A percentile compares a stretch with the other conserved stretches of the same genome.
These are phyloP conservation scores for Scenedesmus sp. DNA, from an alignment of 163 green algal genomes.

Conservation along the genomic window DNA sequence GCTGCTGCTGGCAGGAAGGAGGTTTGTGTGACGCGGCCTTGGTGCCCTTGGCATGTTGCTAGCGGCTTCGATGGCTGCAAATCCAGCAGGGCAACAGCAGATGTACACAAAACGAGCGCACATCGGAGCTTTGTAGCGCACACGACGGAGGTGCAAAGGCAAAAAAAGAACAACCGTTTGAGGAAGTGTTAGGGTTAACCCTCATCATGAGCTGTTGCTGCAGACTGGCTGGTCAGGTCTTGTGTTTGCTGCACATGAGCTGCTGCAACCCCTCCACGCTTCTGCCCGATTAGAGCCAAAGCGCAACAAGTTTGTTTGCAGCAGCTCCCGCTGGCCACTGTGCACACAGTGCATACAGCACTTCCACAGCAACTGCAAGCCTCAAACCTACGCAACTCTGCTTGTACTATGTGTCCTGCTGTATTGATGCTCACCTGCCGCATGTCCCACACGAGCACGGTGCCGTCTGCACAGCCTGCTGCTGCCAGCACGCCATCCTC, in stretches of 20 bases:
- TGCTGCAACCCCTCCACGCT: too few relatives aligned
- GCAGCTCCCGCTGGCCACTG: neutral
- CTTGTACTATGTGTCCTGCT: neutral
- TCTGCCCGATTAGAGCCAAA: too few relatives aligned
- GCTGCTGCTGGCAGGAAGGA: neutral
- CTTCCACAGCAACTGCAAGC: neutral
- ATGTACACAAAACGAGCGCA: neutral
- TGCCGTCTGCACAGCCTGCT: slow-evolving; percentile 15
- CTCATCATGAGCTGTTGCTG: too few relatives aligned
- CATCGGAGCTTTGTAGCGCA: neutral
- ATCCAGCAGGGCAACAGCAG: neutral
- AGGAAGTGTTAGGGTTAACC: too few relatives aligned
- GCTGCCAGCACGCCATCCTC: neutral
- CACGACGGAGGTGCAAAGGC: too few relatives aligned
- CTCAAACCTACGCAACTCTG: neutral
- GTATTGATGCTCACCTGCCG: neutral
- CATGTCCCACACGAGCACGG: slow-evolving; percentile 36
- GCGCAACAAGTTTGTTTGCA: neutral
- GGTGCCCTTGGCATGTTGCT: neutral
- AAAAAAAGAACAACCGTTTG: too few relatives aligned
- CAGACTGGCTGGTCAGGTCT: too few relatives aligned
- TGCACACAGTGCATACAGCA: neutral
- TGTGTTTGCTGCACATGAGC: too few relatives aligned
- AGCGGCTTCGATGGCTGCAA: neutral
- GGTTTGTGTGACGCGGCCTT: slow-evolving; percentile 2